These are phyloP conservation scores for Elsinoe arachidis DNA, from an alignment of 2,329 filamentous ascomycete species.

Conservation along the genomic window DNA sequence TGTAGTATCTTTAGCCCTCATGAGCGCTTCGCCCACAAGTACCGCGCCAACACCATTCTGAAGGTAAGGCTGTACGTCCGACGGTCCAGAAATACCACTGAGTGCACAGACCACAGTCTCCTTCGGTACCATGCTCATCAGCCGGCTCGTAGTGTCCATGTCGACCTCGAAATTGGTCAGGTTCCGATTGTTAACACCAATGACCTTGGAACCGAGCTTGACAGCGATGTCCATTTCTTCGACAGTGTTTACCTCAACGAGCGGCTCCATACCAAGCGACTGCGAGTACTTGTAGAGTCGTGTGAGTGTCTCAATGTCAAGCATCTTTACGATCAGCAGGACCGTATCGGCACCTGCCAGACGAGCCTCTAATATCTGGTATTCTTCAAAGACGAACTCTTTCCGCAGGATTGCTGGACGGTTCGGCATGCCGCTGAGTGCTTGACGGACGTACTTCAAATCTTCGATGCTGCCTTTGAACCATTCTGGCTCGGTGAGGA, in stretches of 20 bases:
- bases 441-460: constrained; percentile 74
- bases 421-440: constrained; percentile 83
- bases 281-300: constrained; percentile 80
- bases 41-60: constrained; percentile 86
- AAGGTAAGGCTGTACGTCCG: constrained; percentile 82
- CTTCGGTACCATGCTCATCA: constrained; percentile 78
- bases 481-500: constrained; percentile 98
- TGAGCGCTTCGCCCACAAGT: constrained; percentile 88
- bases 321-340: constrained; percentile 96
- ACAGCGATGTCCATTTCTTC: constrained; percentile 89
- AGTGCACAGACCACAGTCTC: constrained; percentile 85
- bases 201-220: constrained; percentile 76
- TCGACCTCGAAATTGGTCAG: constrained; percentile 96
- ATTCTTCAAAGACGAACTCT: constrained; percentile 96
- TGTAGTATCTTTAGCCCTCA: constrained; percentile 77
- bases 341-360: constrained; percentile 91
- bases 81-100: constrained; percentile 81
- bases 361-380: constrained; percentile 91
- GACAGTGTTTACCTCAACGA: constrained; percentile 91
- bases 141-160: constrained; percentile 77
- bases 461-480: constrained; percentile 98
- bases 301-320: constrained; percentile 64
- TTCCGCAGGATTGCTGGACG: constrained; percentile 87
- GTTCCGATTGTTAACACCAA: constrained; percentile 97
- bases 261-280: constrained; percentile 89